Evolutionary conservation across 176 grass and related monocot genomes (phyloP).

Genomic region (Ensete ventricosum): DNA sequence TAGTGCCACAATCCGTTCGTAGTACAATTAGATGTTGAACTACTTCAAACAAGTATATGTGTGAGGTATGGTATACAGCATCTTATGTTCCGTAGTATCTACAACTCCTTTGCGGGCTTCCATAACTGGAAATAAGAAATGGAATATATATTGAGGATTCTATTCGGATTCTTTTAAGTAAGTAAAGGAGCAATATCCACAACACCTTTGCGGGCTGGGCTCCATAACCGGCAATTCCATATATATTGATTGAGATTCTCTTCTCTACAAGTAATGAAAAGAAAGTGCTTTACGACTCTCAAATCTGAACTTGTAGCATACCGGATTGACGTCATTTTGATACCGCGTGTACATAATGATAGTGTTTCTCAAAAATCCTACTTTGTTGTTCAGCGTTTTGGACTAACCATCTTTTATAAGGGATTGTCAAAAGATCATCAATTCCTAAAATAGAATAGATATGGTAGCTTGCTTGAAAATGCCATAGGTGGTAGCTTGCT

Average conservation of each 20-base stretch:
- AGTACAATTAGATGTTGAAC: neutral
- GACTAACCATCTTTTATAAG: neutral
- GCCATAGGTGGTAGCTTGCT: no score
- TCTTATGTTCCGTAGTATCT: neutral
- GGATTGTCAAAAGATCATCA: neutral
- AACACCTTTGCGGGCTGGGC: no score
- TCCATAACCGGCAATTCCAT: neutral
- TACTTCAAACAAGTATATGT: neutral
- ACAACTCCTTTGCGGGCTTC: neutral
- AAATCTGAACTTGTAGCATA: neutral
- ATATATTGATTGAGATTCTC: neutral
- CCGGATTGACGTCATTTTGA: neutral
- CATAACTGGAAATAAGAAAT: no score
- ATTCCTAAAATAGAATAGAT: no score
- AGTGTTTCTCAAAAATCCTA: neutral
- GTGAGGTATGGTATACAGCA: neutral
- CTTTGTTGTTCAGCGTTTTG: neutral
- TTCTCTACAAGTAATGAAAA: neutral
- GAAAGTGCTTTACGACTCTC: neutral
- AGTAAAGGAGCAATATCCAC: no score
- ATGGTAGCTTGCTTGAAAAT: neutral
- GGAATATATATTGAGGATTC: no score
- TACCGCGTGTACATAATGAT: neutral
- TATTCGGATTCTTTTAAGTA: no score
- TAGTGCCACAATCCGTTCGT: neutral